Evolutionary conservation across 345 rosid genomes (phyloP).

Genomic region (Lumnitzera racemosa): DNA sequence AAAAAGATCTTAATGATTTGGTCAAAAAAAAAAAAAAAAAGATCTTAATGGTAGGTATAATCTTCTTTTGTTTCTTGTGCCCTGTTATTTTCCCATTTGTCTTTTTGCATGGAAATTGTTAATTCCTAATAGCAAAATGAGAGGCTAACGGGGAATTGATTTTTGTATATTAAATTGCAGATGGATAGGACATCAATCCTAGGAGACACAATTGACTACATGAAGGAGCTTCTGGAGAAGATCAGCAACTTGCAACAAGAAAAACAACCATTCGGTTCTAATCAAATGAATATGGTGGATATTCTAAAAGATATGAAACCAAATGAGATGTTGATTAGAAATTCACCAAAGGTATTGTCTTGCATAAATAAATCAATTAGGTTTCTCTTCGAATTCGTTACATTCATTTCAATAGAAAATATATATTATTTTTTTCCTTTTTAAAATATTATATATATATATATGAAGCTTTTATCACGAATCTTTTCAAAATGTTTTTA

Average conservation of each 20-base stretch:
- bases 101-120: no score
- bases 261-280: constrained; percentile 4
- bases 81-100: no score
- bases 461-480: no score
- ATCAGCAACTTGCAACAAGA: constrained; percentile 25
- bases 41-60: no score
- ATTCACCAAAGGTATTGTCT: constrained; percentile 34
- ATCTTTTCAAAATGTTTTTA: no score
- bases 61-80: no score
- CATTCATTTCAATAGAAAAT: background rate
- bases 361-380: no score
- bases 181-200: constrained; percentile 44
- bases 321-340: constrained; percentile 21
- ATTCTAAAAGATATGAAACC: constrained; percentile 20
- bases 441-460: no score
- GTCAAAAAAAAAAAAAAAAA: no score
- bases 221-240: constrained; percentile 36
- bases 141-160: background rate
- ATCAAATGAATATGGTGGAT: constrained; percentile 11
- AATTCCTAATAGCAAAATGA: no score
- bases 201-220: constrained; percentile 39
- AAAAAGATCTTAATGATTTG: no score
- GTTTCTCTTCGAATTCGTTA: background rate
- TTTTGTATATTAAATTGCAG: constrained; percentile 13
- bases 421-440: background rate